phyloP scores from a whole-genome alignment of 73 alveolate species.

The Loxodes magnus region DNA sequence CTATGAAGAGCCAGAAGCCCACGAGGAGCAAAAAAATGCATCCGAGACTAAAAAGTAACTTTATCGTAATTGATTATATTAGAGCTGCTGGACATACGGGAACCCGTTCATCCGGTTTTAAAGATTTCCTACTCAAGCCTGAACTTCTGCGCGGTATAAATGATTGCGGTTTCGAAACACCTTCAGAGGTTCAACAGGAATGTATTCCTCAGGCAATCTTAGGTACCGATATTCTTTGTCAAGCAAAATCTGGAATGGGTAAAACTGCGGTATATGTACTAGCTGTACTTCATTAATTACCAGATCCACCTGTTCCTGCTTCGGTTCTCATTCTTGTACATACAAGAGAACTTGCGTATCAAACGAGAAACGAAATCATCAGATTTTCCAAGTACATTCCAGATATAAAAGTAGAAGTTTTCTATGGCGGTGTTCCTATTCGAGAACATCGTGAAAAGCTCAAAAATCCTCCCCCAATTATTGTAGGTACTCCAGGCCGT shows the following conservation, averaged over 20 bases:
- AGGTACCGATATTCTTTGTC: constrained; percentile 94
- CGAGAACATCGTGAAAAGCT: constrained; percentile 73
- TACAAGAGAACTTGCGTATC: constrained; percentile 99
- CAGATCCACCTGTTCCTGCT: constrained; percentile 89
- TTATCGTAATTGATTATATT: too few species aligned
- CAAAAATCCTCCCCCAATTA: constrained; percentile 78
- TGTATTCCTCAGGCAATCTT: constrained; percentile 91
- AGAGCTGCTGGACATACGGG: constrained; percentile 32
- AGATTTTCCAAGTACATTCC: constrained; percentile 79
- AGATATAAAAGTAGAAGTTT: constrained; percentile 75
- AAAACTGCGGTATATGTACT: constrained; percentile 99
- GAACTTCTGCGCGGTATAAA: constrained; percentile 55
- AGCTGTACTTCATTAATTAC: constrained; percentile 89
- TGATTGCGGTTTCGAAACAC: constrained; percentile 90
- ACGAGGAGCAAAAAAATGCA: constrained; percentile 1
- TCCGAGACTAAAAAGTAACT: background rate
- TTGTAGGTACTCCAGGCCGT: constrained; percentile 99
- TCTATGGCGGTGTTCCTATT: constrained; percentile 93
- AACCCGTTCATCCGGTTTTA: constrained; percentile 58
- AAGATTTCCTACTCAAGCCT: constrained; percentile 62
- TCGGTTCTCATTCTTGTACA: constrained; percentile 92
- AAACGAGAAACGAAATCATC: constrained; percentile 89
- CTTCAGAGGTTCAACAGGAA: constrained; percentile 94
- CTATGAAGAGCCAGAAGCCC: constrained; percentile 4
- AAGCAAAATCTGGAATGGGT: constrained; percentile 99